Conservation (phyloP, 108 stramenopile genomes). For the Nannochloropsis oceanica region DNA sequence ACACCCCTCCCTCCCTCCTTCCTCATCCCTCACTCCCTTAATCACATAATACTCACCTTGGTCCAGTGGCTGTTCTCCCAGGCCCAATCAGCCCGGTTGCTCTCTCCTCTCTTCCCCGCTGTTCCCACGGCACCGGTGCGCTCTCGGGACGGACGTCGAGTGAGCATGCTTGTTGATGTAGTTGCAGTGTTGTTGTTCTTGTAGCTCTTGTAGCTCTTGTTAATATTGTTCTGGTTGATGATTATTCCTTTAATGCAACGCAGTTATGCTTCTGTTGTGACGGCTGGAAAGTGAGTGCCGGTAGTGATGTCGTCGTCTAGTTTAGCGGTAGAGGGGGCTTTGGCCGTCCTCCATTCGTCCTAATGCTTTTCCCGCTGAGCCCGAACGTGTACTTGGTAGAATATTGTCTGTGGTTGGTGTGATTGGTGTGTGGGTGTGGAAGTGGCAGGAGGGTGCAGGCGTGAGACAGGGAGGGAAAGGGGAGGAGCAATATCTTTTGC, state of each 20-base stretch:
- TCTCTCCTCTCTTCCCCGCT: neutral
- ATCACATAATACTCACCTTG: neutral
- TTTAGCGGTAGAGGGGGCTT: neutral
- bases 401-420: neutral
- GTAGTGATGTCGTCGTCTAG: neutral
- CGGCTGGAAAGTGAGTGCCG: neutral
- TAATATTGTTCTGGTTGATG: too few relatives aligned
- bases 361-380: neutral
- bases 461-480: neutral
- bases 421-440: neutral
- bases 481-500: neutral
- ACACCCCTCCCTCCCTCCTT: too few relatives aligned
- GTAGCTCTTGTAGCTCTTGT: too few relatives aligned
- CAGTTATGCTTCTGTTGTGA: neutral
- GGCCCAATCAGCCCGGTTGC: neutral
- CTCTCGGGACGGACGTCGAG: neutral
- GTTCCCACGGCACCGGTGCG: neutral
- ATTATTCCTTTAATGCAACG: too few relatives aligned
- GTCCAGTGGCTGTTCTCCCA: neutral
- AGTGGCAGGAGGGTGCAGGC: neutral
- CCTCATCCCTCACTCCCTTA: too few relatives aligned
- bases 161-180: neutral
- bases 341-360: neutral
- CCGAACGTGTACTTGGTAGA: neutral
- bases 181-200: neutral